phyloP scores from a whole-genome alignment of 2,329 filamentous ascomycete species.

The Akanthomyces uredinophilus region DNA sequence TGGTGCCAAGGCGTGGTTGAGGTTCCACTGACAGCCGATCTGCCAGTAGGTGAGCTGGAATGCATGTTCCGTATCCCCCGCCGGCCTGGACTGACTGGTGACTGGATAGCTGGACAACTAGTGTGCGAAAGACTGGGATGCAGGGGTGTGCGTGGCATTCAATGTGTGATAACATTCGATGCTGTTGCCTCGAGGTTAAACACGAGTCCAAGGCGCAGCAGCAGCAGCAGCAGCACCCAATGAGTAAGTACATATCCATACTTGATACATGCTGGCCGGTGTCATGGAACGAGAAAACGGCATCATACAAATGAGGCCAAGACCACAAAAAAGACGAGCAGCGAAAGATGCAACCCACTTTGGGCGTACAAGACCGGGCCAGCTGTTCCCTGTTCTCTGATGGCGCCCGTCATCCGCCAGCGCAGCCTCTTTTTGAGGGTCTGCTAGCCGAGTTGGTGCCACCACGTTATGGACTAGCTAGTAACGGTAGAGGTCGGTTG shows the following conservation, averaged over 20 bases:
- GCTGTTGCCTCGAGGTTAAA: background rate
- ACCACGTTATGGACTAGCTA: too few relatives aligned
- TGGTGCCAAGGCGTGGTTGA: background rate
- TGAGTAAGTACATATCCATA: background rate
- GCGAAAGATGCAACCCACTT: background rate
- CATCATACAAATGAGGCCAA: background rate
- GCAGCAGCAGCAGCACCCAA: background rate
- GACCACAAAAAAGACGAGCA: background rate
- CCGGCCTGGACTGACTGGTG: background rate
- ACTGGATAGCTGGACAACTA: background rate
- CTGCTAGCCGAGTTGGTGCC: too few relatives aligned
- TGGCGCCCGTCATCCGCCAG: background rate
- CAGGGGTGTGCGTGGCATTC: background rate
- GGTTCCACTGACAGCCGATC: conserved; percentile 4
- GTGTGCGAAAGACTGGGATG: background rate
- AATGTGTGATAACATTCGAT: background rate
- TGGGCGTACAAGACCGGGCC: background rate
- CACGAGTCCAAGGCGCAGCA: background rate
- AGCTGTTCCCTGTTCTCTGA: background rate
- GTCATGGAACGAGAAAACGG: too few relatives aligned
- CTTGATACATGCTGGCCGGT: too few relatives aligned
- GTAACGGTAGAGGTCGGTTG: too few relatives aligned
- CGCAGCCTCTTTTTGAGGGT: background rate
- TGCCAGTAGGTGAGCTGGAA: conserved; percentile 5
- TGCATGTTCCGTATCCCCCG: conserved; percentile 1